phyloP scores from a whole-genome alignment of 306 rosid genomes.

The Glycine soja region DNA sequence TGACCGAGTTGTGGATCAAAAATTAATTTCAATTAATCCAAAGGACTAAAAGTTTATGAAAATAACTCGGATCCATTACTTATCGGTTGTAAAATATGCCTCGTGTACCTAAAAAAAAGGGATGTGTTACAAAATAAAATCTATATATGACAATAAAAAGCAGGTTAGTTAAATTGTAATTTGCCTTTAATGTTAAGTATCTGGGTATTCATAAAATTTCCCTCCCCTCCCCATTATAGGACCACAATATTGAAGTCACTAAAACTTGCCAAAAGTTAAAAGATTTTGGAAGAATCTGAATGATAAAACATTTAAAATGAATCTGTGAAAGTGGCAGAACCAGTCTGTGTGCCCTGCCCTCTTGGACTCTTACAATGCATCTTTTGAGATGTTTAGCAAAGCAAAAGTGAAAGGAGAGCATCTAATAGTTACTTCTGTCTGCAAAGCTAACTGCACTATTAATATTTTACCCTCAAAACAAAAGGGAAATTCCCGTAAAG shows the following conservation, averaged over 20 bases:
- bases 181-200: not conserved
- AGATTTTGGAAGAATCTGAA: constrained; percentile 51
- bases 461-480: constrained; percentile 26
- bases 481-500: not conserved
- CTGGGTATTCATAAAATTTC: too few species aligned
- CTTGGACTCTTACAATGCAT: constrained; percentile 56
- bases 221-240: not conserved
- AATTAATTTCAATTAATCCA: too few species aligned
- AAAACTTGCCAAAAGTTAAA: constrained; percentile 13
- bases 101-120: not conserved
- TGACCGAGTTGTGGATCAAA: too few species aligned
- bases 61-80: not conserved
- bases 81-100: not conserved
- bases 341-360: constrained; percentile 50
- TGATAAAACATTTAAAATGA: constrained; percentile 42
- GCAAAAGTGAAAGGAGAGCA: constrained; percentile 38
- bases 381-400: constrained; percentile 48
- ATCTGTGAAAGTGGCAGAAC: constrained; percentile 44
- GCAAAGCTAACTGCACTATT: constrained; percentile 37
- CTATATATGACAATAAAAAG: not conserved
- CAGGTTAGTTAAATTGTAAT: not conserved
- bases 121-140: not conserved
- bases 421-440: constrained; percentile 36
- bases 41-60: too few species aligned
- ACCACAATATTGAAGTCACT: constrained; percentile 33